Evolutionary conservation across 139 green algal species (phyloP), one percentile per base, ranked within the genome.

Genomic region (Chlamydomonas urium): DNA sequence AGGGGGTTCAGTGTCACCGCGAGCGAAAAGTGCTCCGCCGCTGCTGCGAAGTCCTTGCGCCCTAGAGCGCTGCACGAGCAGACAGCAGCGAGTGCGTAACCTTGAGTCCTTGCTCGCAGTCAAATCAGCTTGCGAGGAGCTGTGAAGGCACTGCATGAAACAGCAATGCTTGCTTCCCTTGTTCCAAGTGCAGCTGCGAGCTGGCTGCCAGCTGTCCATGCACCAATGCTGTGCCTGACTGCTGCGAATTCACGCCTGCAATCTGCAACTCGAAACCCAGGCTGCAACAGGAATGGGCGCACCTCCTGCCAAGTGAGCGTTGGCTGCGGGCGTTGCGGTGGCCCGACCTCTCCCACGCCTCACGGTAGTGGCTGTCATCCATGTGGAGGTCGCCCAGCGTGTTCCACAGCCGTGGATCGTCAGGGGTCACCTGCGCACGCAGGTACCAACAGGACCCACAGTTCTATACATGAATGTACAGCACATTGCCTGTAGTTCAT

Each of bases 1-100:
- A 97, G 80, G 6, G 92, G 89, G 82, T 92, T 97, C 35, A 97
- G 73, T 24, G 76, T 79, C 48, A 98, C 82, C 0, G 93, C 93
- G 5, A 57, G 19, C 77, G 94, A 86, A 81, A 87, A 96, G 66
- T 91, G 79, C 35, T 47, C 67, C 0, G 77, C 81, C 23, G 91
- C 85, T 36, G 57, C 62, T 24, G 68, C 34, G 24, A 83, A 94
- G 26, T 91, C 82, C 78, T 83, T 83, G n/a, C 74, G 68, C 1
- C 71, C 29, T 38, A 86, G 53, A 2, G 74, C 74, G n/a, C 47
- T 76, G 33, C 84, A 33, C 14, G 38, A 24, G 38, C 38, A 48
- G 10, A 10, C 42, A 53, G 42, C 42, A 53, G 66, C 1, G 88
- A n/a, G n/a, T n/a, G n/a, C n/a, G n/a, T n/a, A n/a, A n/a, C n/a